These are phyloP conservation scores for Tetrastigma voinierianum DNA, from an alignment of 164 flowering plant species.

Conservation along the genomic window DNA sequence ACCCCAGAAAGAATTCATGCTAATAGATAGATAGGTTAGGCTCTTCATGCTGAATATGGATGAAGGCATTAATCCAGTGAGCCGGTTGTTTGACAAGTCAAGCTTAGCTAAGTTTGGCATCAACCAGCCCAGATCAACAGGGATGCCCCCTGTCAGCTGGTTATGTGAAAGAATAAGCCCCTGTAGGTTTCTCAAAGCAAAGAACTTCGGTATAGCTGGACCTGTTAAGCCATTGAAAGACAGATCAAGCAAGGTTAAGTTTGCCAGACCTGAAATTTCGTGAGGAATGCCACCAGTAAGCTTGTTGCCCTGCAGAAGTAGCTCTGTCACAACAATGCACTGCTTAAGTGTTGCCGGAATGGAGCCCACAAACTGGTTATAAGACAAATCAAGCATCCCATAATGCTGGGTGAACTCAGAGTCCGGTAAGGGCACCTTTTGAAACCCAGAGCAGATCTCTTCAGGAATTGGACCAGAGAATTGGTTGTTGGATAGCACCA, in stretches of 20 bases:
- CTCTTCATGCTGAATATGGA: constrained; percentile 38
- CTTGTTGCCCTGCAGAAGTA: constrained; percentile 49
- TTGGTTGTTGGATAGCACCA: background rate
- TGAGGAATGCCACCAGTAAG: constrained; percentile 56
- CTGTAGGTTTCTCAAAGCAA: constrained; percentile 39
- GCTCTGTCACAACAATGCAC: constrained; percentile 39
- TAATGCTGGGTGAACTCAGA: constrained; percentile 64
- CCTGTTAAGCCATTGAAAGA: constrained; percentile 52
- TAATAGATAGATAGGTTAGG: constrained; percentile 46
- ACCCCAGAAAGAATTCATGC: constrained; percentile 51
- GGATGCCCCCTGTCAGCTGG: constrained; percentile 42
- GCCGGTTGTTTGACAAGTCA: constrained; percentile 43
- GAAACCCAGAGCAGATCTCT: constrained; percentile 65
- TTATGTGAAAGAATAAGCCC: constrained; percentile 58
- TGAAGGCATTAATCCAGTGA: constrained; percentile 43
- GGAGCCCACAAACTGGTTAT: constrained; percentile 46
- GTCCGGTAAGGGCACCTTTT: constrained; percentile 52
- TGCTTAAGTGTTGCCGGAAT: constrained; percentile 49
- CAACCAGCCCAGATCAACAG: constrained; percentile 31
- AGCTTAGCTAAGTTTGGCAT: constrained; percentile 49
- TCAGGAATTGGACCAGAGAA: constrained; percentile 55
- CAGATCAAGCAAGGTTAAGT: constrained; percentile 51
- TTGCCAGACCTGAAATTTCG: constrained; percentile 31
- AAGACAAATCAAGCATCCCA: constrained; percentile 66
- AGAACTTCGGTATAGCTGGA: constrained; percentile 29